Conservation (phyloP, 345 rosid species). For the Syzygium oleosum region DNA sequence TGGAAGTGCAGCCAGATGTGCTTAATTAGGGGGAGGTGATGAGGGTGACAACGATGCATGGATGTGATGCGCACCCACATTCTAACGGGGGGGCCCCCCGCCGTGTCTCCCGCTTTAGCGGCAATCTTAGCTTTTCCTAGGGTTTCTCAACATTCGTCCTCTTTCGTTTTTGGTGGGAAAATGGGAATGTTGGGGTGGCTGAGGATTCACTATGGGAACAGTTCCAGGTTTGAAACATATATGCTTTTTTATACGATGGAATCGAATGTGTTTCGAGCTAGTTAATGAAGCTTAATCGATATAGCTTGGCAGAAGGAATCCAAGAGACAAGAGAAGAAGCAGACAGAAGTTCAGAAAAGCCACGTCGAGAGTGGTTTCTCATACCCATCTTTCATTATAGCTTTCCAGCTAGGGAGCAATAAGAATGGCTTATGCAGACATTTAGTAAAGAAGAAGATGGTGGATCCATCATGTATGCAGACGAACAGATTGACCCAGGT, state of each 20-base stretch:
- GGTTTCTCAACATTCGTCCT: conserved; percentile 12
- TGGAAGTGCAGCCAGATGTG: background rate
- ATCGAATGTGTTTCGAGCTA: background rate
- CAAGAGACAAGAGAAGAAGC: background rate
- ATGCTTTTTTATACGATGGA: background rate
- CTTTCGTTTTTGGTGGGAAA: background rate
- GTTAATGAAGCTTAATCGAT: background rate
- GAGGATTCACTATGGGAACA: background rate
- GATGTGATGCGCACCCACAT: conserved; percentile 31
- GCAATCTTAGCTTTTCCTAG: conserved; percentile 24
- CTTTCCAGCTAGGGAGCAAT: background rate
- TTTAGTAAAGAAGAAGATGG: background rate
- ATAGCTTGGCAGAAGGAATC: background rate
- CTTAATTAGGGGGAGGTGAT: background rate
- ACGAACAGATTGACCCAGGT: background rate
- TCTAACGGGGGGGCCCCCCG: conserved; percentile 20
- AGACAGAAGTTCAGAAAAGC: background rate
- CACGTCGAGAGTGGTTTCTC: background rate
- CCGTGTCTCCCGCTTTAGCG: conserved; percentile 23
- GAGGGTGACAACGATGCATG: conserved; percentile 31
- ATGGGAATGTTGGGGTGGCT: background rate
- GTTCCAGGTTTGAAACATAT: background rate
- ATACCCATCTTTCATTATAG: background rate
- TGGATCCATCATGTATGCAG: background rate
- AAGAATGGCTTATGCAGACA: background rate